Conservation (phyloP, 208 protist species). For the Acanthamoeba royreba region DNA sequence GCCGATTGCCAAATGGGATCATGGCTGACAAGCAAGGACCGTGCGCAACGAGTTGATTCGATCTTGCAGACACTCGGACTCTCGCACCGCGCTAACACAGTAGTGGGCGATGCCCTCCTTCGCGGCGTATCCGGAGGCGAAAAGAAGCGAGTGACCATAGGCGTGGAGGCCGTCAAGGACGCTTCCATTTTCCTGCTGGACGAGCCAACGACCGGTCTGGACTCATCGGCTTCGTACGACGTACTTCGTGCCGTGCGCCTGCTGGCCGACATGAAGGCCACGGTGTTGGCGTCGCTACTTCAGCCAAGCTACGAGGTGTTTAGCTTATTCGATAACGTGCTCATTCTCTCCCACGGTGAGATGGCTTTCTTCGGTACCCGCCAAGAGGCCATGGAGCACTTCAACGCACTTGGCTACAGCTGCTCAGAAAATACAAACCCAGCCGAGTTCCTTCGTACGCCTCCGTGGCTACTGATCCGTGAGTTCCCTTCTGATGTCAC, state of each 20-base stretch:
- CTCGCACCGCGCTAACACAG: conserved; percentile 43
- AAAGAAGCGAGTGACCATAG: conserved; percentile 77
- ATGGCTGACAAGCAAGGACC: not conserved
- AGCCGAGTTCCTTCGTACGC: conserved; percentile 57
- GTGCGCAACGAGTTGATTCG: not conserved
- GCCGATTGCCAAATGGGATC: conserved; percentile 41
- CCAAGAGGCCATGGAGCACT: not conserved
- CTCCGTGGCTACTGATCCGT: not conserved
- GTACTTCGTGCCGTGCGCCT: not conserved
- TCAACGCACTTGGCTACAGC: not conserved
- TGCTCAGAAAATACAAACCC: conserved; percentile 47
- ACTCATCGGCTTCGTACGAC: conserved; percentile 61
- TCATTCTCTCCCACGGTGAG: conserved; percentile 51
- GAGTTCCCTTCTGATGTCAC: not conserved
- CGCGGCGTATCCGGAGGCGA: conserved; percentile 79
- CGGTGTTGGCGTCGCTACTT: conserved; percentile 55
- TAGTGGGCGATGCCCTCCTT: conserved; percentile 60
- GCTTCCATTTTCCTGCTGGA: conserved; percentile 69
- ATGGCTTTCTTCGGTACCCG: not conserved
- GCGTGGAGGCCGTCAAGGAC: conserved; percentile 68
- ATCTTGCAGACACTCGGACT: conserved; percentile 57
- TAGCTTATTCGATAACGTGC: conserved; percentile 53
- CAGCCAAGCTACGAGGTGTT: conserved; percentile 56
- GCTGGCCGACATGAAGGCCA: not conserved
- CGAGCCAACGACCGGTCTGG: conserved; percentile 84